A percentile compares a stretch with the other conserved stretches of the same genome.
Evolutionary conservation across 768 basidiomycete species (phyloP).

Genomic region (Leucocoprinus leucothites): DNA sequence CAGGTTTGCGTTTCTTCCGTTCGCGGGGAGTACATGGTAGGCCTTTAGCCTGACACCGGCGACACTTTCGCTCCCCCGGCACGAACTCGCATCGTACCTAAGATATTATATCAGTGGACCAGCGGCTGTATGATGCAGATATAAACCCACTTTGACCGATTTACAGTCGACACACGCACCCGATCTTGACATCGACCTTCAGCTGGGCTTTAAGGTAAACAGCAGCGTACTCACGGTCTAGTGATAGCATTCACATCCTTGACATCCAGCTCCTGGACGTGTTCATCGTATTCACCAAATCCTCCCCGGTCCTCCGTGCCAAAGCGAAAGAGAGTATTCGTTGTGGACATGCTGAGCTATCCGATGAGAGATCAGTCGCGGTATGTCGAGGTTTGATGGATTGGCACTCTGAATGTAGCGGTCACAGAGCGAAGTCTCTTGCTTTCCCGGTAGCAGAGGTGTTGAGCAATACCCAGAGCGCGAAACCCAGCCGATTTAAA

Average conservation of each 20-base stretch:
- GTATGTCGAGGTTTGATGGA: background rate
- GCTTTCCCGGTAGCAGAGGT: background rate
- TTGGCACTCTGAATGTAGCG: background rate
- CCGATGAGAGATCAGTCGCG: too few relatives aligned
- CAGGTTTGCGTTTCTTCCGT: slow-evolving; percentile 56
- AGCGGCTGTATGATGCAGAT: background rate
- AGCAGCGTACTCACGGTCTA: slow-evolving; percentile 4
- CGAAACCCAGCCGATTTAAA: slow-evolving; percentile 6
- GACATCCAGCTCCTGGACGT: slow-evolving; percentile 6
- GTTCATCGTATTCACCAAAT: slow-evolving; percentile 13
- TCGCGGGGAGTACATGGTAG: slow-evolving; percentile 43
- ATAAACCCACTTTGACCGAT: slow-evolving; percentile 42
- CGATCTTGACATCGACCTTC: slow-evolving; percentile 26
- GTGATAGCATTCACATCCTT: slow-evolving; percentile 4
- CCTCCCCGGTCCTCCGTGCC: slow-evolving; percentile 18
- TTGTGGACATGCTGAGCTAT: background rate
- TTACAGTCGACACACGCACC: slow-evolving; percentile 59
- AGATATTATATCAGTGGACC: background rate
- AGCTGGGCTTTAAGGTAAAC: background rate
- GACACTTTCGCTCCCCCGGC: slow-evolving; percentile 42
- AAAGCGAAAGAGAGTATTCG: slow-evolving; percentile 16
- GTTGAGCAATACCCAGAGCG: background rate
- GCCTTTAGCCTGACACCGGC: slow-evolving; percentile 45
- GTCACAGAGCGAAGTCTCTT: background rate
- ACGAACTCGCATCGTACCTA: slow-evolving; percentile 53